Percentiles rank a stretch among this genome's conserved stretches.
Conservation (phyloP, 148 eudicot species). For the Chenopodium album region DNA sequence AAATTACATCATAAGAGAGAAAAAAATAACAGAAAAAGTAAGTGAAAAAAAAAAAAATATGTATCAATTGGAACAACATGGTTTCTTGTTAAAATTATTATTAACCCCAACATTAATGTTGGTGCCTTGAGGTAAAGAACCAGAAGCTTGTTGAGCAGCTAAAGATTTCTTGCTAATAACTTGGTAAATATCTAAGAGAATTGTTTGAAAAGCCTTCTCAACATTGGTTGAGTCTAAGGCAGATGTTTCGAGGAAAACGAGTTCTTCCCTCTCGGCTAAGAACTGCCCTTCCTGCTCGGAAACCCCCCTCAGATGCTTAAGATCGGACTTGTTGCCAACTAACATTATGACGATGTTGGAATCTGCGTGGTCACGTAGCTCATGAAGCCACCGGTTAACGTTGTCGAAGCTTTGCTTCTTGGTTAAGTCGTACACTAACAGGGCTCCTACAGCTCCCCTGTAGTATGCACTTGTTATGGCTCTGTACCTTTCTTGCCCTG, state of each 20-base stretch:
- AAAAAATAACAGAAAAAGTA: background rate
- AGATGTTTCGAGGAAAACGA: conserved; percentile 66
- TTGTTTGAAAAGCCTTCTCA: conserved; percentile 67
- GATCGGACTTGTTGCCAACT: conserved; percentile 70
- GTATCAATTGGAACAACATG: conserved; percentile 23
- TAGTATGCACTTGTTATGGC: conserved; percentile 87
- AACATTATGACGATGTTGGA: conserved; percentile 78
- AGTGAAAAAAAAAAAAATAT: too few relatives aligned
- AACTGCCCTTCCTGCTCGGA: conserved; percentile 40
- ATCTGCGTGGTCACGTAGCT: conserved; percentile 69
- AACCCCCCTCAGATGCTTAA: conserved; percentile 58
- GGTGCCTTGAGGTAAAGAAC: conserved; percentile 54
- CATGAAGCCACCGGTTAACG: conserved; percentile 66
- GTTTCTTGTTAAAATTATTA: conserved; percentile 6
- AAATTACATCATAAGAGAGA: background rate
- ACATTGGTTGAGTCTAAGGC: conserved; percentile 69
- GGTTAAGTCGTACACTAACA: conserved; percentile 45
- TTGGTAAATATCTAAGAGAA: conserved; percentile 60
- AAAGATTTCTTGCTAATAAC: conserved; percentile 61
- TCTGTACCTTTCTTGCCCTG: conserved; percentile 81
- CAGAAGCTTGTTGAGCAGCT: conserved; percentile 64
- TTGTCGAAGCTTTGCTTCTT: conserved; percentile 68
- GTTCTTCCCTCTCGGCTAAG: conserved; percentile 61
- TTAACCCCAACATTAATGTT: conserved; percentile 43
- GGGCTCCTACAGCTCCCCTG: conserved; percentile 72